These are phyloP conservation scores for Melaleuca quinquenervia DNA, from an alignment of 345 rosid species.

Conservation along the genomic window DNA sequence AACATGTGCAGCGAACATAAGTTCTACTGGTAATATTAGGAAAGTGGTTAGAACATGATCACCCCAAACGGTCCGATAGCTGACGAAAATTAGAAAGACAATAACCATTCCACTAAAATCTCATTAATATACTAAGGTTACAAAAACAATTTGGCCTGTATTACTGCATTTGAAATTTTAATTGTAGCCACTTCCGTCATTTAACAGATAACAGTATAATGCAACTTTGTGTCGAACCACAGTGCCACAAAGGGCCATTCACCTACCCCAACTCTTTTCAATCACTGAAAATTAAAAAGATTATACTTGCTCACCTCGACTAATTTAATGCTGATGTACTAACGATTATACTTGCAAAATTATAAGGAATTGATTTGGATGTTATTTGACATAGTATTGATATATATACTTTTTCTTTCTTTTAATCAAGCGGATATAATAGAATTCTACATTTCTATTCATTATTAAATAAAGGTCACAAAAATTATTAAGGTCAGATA, in stretches of 20 bases:
- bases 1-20: neutral
- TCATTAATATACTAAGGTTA: too few relatives aligned
- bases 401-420: neutral
- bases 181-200: neutral
- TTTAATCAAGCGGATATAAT: neutral
- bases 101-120: too few relatives aligned
- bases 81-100: neutral
- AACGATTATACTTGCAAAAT: neutral
- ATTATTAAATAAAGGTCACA: too few relatives aligned
- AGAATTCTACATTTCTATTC: neutral
- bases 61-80: too few relatives aligned
- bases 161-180: neutral
- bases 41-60: neutral
- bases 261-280: too few relatives aligned
- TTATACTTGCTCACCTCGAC: neutral
- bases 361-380: neutral
- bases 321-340: neutral
- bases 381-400: neutral
- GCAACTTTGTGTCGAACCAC: too few relatives aligned
- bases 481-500: neutral
- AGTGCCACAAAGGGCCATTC: too few relatives aligned
- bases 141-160: neutral
- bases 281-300: too few relatives aligned
- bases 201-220: too few relatives aligned
- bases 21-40: neutral